Percentiles rank a stretch among this genome's conserved stretches.
phyloP scores from a whole-genome alignment of 1,139 yeast species.

The Geotrichum reessii region DNA sequence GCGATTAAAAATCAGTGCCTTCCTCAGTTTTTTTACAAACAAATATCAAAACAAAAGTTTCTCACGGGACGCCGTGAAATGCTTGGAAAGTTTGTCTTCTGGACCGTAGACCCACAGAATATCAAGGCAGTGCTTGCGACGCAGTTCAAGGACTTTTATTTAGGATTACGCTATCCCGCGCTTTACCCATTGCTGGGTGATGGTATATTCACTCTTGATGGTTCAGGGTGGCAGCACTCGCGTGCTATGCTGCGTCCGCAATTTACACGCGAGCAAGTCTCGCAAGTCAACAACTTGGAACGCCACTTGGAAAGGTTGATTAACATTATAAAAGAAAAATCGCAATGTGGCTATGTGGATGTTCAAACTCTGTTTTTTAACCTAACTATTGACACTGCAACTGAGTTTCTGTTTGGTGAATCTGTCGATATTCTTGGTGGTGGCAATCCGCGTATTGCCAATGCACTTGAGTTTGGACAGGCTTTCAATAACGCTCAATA shows the following conservation, averaged over 20 bases:
- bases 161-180: slow-evolving; percentile 45
- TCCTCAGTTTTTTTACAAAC: background rate
- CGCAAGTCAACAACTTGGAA: slow-evolving; percentile 44
- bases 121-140: slow-evolving; percentile 35
- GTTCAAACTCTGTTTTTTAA: slow-evolving; percentile 47
- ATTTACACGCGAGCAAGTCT: slow-evolving; percentile 50
- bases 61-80: slow-evolving; percentile 11
- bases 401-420: slow-evolving; percentile 55
- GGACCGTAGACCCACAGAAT: slow-evolving; percentile 47
- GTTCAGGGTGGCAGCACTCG: slow-evolving; percentile 53
- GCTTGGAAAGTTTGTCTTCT: slow-evolving; percentile 15
- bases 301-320: slow-evolving; percentile 39
- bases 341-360: slow-evolving; percentile 35
- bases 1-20: background rate
- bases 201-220: slow-evolving; percentile 54
- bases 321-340: slow-evolving; percentile 16
- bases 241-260: slow-evolving; percentile 55
- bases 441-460: slow-evolving; percentile 14
- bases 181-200: slow-evolving; percentile 47
- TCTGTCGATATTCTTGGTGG: slow-evolving; percentile 39
- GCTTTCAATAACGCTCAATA: slow-evolving; percentile 44
- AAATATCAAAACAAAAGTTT: background rate
- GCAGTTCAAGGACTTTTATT: slow-evolving; percentile 46
- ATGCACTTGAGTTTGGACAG: slow-evolving; percentile 39
- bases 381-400: slow-evolving; percentile 53